These are phyloP conservation scores for Ogataea minuta DNA, from an alignment of 805 yeast species.

Conservation along the genomic window DNA sequence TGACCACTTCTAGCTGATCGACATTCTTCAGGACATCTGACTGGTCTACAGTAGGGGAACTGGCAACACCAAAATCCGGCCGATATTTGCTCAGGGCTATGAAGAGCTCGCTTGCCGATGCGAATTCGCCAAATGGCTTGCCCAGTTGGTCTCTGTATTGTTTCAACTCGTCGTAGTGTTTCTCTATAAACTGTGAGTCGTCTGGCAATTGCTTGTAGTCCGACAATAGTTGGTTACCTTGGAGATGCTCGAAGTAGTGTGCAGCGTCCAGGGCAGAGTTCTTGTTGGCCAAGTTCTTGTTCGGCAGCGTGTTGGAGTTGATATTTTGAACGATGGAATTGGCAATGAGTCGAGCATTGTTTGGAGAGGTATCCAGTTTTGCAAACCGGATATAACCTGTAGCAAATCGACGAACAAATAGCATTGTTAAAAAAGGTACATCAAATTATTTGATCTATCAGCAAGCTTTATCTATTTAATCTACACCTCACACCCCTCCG, in stretches of 20 bases:
- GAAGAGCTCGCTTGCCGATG: constrained; percentile 38
- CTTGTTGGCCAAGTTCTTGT: constrained; percentile 5
- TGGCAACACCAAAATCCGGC: constrained; percentile 14
- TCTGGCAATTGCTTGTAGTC: constrained; percentile 51
- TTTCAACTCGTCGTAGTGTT: constrained; percentile 43
- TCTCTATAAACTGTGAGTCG: constrained; percentile 50
- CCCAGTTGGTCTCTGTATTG: constrained; percentile 34
- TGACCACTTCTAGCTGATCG: constrained; percentile 15
- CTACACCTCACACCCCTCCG: constrained; percentile 9
- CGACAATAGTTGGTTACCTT: constrained; percentile 11
- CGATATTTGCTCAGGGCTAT: constrained; percentile 37
- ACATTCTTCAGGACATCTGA: constrained; percentile 17
- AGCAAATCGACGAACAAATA: constrained; percentile 4
- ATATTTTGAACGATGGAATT: constrained; percentile 23
- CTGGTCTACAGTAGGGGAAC: background rate
- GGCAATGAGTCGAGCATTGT: constrained; percentile 19
- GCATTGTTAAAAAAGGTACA: background rate
- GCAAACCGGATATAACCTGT: constrained; percentile 9
- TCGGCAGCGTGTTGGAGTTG: constrained; percentile 20
- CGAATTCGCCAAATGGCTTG: constrained; percentile 39
- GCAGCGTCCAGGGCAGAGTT: constrained; percentile 32
- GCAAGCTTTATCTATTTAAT: constrained; percentile 3
- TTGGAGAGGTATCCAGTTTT: constrained; percentile 19
- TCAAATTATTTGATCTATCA: background rate
- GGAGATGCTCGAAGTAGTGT: constrained; percentile 19